These are phyloP conservation scores for Trametes elegans DNA, from an alignment of 768 basidiomycete species.

Conservation along the genomic window DNA sequence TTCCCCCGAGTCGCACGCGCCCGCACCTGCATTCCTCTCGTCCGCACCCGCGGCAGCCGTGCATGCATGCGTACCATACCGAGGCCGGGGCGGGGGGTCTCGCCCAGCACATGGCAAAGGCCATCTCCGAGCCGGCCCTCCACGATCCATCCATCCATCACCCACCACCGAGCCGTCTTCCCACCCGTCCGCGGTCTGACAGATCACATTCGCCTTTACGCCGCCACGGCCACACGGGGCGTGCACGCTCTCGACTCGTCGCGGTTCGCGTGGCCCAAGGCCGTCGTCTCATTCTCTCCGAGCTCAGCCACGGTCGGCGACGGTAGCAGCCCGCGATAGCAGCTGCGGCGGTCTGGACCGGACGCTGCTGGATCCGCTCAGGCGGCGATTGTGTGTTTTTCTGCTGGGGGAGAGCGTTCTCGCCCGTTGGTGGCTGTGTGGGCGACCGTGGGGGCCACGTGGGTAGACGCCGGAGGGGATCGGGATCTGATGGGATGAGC, in stretches of 20 bases:
- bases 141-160: constrained; percentile 8
- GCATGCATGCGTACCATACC: background rate
- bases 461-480: background rate
- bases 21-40: background rate
- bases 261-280: background rate
- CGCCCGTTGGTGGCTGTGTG: constrained; percentile 19
- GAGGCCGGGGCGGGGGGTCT: background rate
- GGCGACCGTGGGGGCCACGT: background rate
- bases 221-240: background rate
- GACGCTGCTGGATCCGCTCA: background rate
- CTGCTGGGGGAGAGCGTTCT: constrained; percentile 15
- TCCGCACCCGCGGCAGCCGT: background rate
- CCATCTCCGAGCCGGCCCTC: background rate
- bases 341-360: background rate
- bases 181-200: background rate
- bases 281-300: background rate
- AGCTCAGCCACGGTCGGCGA: no score
- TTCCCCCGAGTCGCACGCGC: background rate
- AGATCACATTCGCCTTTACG: constrained; percentile 1
- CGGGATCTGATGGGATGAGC: no score
- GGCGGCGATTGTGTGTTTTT: background rate
- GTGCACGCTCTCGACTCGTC: background rate
- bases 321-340: background rate
- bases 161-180: constrained; percentile 11
- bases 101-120: background rate